phyloP scores from a whole-genome alignment of 2,329 filamentous ascomycete genomes.

The Colletotrichum sp. region DNA sequence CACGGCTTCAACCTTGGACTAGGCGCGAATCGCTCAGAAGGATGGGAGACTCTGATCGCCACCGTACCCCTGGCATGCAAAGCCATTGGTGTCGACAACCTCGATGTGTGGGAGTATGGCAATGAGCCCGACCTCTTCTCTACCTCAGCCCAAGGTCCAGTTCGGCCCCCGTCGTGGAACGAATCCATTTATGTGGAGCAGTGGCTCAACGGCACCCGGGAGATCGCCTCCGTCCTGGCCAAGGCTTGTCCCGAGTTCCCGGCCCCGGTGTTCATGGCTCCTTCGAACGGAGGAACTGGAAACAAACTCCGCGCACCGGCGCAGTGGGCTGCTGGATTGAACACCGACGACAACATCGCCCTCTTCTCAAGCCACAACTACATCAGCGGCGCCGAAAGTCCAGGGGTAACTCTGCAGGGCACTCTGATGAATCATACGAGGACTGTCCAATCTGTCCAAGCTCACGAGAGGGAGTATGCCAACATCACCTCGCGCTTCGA shows the following conservation, averaged over 20 bases:
- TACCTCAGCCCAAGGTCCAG: conserved; percentile 53
- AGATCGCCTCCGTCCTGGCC: conserved; percentile 50
- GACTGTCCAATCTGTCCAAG: conserved; percentile 52
- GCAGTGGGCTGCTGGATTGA: conserved; percentile 59
- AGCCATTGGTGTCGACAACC: conserved; percentile 53
- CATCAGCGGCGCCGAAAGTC: conserved; percentile 63
- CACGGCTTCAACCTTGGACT: conserved; percentile 68
- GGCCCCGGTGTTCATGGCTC: conserved; percentile 55
- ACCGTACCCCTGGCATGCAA: conserved; percentile 63
- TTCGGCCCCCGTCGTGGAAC: conserved; percentile 57
- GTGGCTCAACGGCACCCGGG: conserved; percentile 60
- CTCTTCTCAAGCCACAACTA: conserved; percentile 68
- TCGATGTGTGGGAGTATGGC: conserved; percentile 66
- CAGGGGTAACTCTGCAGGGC: conserved; percentile 64
- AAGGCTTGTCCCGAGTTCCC: conserved; percentile 56
- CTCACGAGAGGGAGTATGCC: conserved; percentile 52
- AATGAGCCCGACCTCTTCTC: conserved; percentile 69
- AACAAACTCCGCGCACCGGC: conserved; percentile 56
- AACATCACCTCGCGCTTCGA: conserved; percentile 44
- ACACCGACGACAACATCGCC: conserved; percentile 52
- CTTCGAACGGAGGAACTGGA: conserved; percentile 59
- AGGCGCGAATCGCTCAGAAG: conserved; percentile 54
- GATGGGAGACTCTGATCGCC: conserved; percentile 55
- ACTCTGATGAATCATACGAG: conserved; percentile 69
- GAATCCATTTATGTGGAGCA: conserved; percentile 61